A percentile compares a stretch with the other conserved stretches of the same genome.
These are phyloP conservation scores for Barnettozyma vustinii DNA, from an alignment of 805 yeast genomes.

Conservation along the genomic window DNA sequence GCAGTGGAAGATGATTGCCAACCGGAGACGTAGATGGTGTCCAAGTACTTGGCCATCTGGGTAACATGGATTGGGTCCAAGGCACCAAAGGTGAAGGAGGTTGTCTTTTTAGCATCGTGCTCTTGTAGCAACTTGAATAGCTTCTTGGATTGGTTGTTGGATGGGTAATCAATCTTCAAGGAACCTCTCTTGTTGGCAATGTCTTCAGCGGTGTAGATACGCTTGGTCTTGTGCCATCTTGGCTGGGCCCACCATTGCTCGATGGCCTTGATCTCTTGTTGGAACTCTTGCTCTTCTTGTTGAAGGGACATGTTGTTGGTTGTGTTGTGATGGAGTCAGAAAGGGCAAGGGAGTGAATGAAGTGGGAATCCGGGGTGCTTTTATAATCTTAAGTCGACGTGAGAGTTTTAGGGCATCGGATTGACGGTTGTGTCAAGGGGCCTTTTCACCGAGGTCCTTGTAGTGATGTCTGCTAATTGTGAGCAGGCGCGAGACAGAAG, in stretches of 20 bases:
- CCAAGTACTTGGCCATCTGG: constrained; percentile 95
- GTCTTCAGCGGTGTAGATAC: constrained; percentile 84
- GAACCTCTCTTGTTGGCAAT: constrained; percentile 87
- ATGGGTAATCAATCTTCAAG: constrained; percentile 67
- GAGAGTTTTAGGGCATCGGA: constrained; percentile 1
- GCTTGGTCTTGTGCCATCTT: constrained; percentile 83
- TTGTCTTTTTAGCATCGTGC: constrained; percentile 69
- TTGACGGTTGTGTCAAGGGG: constrained; percentile 3
- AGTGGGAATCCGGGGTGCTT: not conserved
- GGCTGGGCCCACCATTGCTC: constrained; percentile 91
- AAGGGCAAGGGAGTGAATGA: not conserved
- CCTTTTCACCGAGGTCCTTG: constrained; percentile 3
- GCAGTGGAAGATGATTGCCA: constrained; percentile 99
- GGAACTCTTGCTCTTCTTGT: constrained; percentile 22
- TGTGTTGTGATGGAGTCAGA: not conserved
- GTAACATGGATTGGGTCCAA: constrained; percentile 92
- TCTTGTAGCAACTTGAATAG: constrained; percentile 62
- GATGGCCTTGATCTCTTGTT: constrained; percentile 60
- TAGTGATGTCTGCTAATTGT: not conserved
- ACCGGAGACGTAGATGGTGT: constrained; percentile 89
- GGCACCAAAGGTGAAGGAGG: constrained; percentile 91
- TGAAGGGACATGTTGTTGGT: constrained; percentile 11
- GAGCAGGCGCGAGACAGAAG: not conserved
- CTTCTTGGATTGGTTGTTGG: constrained; percentile 76
- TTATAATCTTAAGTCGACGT: not conserved